Percentiles rank a stretch among this genome's conserved stretches.
These are phyloP conservation scores for Boletus sp. DNA, from an alignment of 1,284 basidiomycete species.

Conservation along the genomic window DNA sequence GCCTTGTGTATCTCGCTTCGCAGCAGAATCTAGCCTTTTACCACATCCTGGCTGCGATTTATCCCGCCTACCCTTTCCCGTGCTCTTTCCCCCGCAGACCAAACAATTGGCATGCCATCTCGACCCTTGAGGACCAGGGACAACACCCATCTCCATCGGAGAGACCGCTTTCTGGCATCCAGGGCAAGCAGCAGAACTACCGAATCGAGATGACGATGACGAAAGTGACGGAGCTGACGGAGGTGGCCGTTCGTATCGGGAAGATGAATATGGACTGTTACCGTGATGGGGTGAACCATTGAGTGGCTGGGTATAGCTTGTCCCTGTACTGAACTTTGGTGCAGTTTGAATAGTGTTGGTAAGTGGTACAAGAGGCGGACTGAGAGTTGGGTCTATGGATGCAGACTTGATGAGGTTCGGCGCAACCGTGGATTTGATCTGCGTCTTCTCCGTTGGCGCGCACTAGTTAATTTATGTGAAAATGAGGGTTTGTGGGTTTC, in stretches of 20 bases:
- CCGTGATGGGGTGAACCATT: conserved; percentile 14
- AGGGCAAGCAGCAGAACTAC: conserved; percentile 62
- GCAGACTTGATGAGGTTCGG: conserved; percentile 24
- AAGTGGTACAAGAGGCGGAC: conserved; percentile 20
- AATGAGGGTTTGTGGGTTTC: conserved; percentile 3
- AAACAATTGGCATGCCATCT: conserved; percentile 76
- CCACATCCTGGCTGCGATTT: conserved; percentile 70
- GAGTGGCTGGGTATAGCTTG: conserved; percentile 8
- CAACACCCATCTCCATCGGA: conserved; percentile 78
- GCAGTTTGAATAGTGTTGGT: conserved; percentile 27
- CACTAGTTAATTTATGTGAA: conserved; percentile 48
- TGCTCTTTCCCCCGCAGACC: conserved; percentile 70
- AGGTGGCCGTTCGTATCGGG: conserved; percentile 48
- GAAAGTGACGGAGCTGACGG: conserved; percentile 37
- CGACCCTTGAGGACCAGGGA: conserved; percentile 75
- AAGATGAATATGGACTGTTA: conserved; percentile 34
- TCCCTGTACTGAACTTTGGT: conserved; percentile 21
- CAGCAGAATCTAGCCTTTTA: conserved; percentile 77
- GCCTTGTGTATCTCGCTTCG: conserved; percentile 69
- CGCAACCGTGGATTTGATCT: conserved; percentile 32
- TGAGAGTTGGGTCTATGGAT: conserved; percentile 15
- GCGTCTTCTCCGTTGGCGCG: conserved; percentile 53
- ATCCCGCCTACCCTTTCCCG: conserved; percentile 43
- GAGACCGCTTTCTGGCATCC: conserved; percentile 71
- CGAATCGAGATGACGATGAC: conserved; percentile 59